Evolutionary conservation across 164 flowering plant genomes (phyloP).

Genomic region (Akebia trifoliata): DNA sequence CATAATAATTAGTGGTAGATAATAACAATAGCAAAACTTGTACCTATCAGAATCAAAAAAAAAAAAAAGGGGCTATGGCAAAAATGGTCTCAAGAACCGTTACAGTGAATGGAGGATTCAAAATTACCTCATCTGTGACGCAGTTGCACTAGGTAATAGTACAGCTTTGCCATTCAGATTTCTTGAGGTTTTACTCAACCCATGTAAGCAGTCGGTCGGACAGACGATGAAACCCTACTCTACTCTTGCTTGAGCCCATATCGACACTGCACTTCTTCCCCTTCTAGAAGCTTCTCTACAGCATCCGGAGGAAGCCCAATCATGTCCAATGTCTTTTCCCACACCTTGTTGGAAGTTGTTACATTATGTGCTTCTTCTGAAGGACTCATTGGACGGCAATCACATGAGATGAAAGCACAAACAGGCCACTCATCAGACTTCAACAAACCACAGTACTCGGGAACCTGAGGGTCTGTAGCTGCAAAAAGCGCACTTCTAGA

Average conservation of each 20-base stretch:
- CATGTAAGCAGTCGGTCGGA: background rate
- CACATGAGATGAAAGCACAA: conserved; percentile 76
- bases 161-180: background rate
- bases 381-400: conserved; percentile 85
- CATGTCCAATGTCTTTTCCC: conserved; percentile 93
- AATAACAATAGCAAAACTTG: too few relatives aligned
- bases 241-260: conserved; percentile 35
- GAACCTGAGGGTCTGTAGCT: conserved; percentile 89
- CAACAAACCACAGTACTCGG: conserved; percentile 71
- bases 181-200: background rate
- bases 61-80: too few relatives aligned
- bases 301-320: conserved; percentile 85
- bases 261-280: conserved; percentile 60
- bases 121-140: background rate
- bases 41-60: too few relatives aligned
- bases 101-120: background rate
- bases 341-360: conserved; percentile 60
- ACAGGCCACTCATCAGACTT: conserved; percentile 94
- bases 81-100: background rate
- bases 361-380: conserved; percentile 90
- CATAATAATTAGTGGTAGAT: too few relatives aligned
- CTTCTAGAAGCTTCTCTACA: conserved; percentile 77
- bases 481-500: conserved; percentile 90
- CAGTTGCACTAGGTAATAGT: background rate
- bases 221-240: background rate